A percentile compares a stretch with the other conserved stretches of the same genome.
These are phyloP conservation scores for Pythium aphanidermatum DNA, from an alignment of 352 stramenopile genomes.

Conservation along the genomic window DNA sequence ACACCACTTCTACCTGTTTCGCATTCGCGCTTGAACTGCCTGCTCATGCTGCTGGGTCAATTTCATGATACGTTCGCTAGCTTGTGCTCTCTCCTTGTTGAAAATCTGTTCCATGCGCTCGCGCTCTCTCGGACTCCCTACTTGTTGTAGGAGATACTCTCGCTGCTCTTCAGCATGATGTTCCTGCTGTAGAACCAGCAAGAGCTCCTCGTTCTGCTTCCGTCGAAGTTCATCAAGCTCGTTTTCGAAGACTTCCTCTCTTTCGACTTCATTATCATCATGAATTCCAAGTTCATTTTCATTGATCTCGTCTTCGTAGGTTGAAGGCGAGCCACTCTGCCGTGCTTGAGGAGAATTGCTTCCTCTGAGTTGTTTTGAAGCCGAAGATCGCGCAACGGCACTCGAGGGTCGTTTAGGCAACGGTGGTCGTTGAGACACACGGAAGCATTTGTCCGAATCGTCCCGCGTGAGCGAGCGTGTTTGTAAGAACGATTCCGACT, in stretches of 20 bases:
- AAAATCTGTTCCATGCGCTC: slow-evolving; percentile 65
- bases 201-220: slow-evolving; percentile 65
- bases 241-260: slow-evolving; percentile 10
- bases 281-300: slow-evolving; percentile 18
- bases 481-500: slow-evolving; percentile 28
- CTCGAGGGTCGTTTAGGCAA: slow-evolving; percentile 26
- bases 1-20: slow-evolving; percentile 4
- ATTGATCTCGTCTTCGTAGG: slow-evolving; percentile 11
- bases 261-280: slow-evolving; percentile 14
- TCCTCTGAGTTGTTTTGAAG: slow-evolving; percentile 4
- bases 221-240: slow-evolving; percentile 50
- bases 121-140: slow-evolving; percentile 27
- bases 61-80: slow-evolving; percentile 79
- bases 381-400: slow-evolving; percentile 22
- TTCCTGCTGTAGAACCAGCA: slow-evolving; percentile 68
- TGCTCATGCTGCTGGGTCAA: slow-evolving; percentile 69
- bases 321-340: slow-evolving; percentile 12
- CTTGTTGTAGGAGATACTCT: slow-evolving; percentile 51
- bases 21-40: slow-evolving; percentile 30
- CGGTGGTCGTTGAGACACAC: background rate
- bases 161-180: slow-evolving; percentile 79
- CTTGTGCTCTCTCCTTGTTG: slow-evolving; percentile 51
- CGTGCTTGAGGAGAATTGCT: slow-evolving; percentile 9
- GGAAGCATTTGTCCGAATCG: slow-evolving; percentile 1
- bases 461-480: slow-evolving; percentile 31